Conservation (phyloP, 2,329 filamentous ascomycete species). For the Escovopsis sp. region DNA sequence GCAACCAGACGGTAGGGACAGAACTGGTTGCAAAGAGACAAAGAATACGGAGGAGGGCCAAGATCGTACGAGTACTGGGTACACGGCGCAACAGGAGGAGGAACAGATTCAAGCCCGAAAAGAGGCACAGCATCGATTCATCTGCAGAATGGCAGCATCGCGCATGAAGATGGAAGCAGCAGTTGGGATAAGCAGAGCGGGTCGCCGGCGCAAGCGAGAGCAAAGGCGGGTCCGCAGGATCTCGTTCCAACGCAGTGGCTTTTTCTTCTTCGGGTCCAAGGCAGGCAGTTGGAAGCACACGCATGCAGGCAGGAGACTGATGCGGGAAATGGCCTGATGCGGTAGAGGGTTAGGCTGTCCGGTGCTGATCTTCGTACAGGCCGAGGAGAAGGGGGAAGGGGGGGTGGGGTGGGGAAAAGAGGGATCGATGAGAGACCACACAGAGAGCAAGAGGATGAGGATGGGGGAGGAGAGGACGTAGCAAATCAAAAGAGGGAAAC, state of each 20-base stretch:
- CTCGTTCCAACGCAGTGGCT: neutral
- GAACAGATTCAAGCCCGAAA: neutral
- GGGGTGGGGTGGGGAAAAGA: neutral
- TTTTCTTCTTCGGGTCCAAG: neutral
- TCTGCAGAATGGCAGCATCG: slow-evolving; percentile 1
- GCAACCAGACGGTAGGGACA: no score
- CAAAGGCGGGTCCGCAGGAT: neutral
- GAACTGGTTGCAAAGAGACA: no score
- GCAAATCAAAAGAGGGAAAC: neutral
- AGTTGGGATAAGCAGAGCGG: neutral
- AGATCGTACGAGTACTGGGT: no score
- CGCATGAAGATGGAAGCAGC: neutral
- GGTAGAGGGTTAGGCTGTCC: neutral
- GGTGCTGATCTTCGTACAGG: neutral
- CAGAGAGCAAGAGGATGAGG: no score
- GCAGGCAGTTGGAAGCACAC: neutral
- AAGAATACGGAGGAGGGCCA: no score
- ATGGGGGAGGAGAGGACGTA: no score
- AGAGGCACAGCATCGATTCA: neutral
- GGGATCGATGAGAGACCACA: no score
- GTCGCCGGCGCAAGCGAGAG: neutral
- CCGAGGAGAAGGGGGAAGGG: neutral
- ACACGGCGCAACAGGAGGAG: neutral
- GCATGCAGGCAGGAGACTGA: neutral
- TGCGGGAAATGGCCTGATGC: neutral